Base-by-base conservation (phyloP, 495 filamentous ascomycete species). In the Lasiosphaeria miniovina region DNA sequence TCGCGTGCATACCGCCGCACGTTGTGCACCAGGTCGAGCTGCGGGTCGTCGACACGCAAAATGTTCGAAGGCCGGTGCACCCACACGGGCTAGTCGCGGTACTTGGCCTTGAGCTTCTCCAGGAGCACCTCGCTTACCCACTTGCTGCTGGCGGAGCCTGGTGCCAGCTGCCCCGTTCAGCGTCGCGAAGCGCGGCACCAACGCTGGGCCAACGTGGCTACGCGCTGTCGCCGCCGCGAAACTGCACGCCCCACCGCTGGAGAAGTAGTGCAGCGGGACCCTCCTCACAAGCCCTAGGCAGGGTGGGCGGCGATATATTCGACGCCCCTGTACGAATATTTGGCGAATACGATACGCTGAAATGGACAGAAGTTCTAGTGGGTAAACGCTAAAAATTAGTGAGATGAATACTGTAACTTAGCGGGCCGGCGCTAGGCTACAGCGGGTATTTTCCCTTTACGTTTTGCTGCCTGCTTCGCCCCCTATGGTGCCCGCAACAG, bases 201-300 rank as follows among this genome's bases (percentile, higher is more conserved):
- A 41, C 6, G 38, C 12, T 12, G 38, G 38, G 38, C 38, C 38
- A 12, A 41, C n/a, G n/a, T n/a, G n/a, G n/a, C n/a, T 41, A 6
- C 6, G 38, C 12, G 38, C 12, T 41, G 38, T 41, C 38, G 38
- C 38, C 6, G 38, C 38, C 12, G 38, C 38, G 38, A 41, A 41
- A 12, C 6, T 41, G 38, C 38, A 41, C 6, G 38, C 38, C 11
- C 51, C 52, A 7, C 49, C 58, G 11, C 36, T 71, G 0, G 80
- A 82, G 36, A 82, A 54, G 65, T 68, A 82, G 61, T 80, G 80
- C 35, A 84, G 10, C 72, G 64, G 6, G 34, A 59, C 24, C 63
- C 59, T 0, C 53, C 68, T 3, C 68, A 34, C 9, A 56, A 50
- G 31, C 14, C 55, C 54, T n/a, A n/a, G n/a, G n/a, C n/a, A n/a